A percentile compares a stretch with the other conserved stretches of the same genome.
These are phyloP conservation scores for Lachancea sp. DNA, from an alignment of 805 yeast species.

Conservation along the genomic window DNA sequence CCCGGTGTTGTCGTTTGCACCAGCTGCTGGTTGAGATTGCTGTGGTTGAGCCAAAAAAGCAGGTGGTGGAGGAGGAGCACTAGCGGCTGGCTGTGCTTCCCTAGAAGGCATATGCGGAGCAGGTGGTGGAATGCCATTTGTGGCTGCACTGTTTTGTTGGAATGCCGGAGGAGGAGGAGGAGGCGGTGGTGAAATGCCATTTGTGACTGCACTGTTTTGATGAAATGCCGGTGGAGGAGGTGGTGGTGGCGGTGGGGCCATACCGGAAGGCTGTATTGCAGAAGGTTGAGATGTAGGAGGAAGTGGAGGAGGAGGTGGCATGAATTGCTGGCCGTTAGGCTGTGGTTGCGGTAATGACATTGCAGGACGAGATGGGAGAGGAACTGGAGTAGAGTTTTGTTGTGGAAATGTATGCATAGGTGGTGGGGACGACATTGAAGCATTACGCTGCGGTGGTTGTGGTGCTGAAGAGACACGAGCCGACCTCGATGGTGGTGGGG, in stretches of 20 bases:
- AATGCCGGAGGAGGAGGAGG: no score
- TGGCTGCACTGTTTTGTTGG: no score
- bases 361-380: not conserved
- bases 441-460: constrained; percentile 14
- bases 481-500: constrained; percentile 23
- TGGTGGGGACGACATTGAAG: constrained; percentile 7
- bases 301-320: constrained; percentile 3
- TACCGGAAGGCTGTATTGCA: constrained; percentile 3
- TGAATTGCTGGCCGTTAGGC: not conserved
- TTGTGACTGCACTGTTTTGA: not conserved
- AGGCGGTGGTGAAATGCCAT: constrained; percentile 17
- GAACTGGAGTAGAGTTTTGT: not conserved
- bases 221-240: not conserved
- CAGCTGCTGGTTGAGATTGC: constrained; percentile 4
- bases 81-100: constrained; percentile 7
- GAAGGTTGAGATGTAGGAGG: constrained; percentile 6
- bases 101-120: constrained; percentile 14
- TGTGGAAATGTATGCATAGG: constrained; percentile 9
- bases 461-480: constrained; percentile 6
- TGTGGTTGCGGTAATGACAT: not conserved
- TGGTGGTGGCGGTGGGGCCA: constrained; percentile 21
- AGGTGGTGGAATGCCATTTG: constrained; percentile 14
- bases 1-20: constrained; percentile 29
- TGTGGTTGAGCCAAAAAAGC: constrained; percentile 14
- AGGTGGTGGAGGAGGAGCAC: constrained; percentile 18